These are phyloP conservation scores for Microbotryum lychnidis-dioicae DNA, from an alignment of 1,284 basidiomycete species.

Conservation along the genomic window DNA sequence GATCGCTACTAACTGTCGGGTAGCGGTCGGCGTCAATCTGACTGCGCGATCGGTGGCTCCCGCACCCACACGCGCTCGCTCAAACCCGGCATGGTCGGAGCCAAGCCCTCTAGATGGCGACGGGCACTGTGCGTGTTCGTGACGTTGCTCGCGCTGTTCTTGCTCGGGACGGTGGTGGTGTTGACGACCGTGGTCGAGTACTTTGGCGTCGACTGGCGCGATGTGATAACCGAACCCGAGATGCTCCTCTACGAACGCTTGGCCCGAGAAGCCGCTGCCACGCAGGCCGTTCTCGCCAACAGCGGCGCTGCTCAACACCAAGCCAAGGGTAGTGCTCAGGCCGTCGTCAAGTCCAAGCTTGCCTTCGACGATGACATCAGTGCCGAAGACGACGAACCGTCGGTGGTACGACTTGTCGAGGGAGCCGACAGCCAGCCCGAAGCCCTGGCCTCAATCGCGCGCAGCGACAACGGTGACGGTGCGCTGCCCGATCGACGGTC, in stretches of 20 bases:
- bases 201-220: slow-evolving; percentile 68
- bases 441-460: background rate
- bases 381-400: background rate
- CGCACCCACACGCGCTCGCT: too few relatives aligned
- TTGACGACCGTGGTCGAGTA: slow-evolving; percentile 85
- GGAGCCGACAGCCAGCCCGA: background rate
- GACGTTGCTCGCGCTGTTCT: slow-evolving; percentile 69
- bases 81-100: background rate
- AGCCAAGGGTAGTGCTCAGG: background rate
- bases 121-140: slow-evolving; percentile 57
- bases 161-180: slow-evolving; percentile 83
- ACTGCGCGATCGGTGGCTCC: too few relatives aligned
- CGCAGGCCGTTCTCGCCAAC: background rate
- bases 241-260: slow-evolving; percentile 44
- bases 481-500: slow-evolving; percentile 12
- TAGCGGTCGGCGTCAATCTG: too few relatives aligned
- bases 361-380: background rate
- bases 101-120: background rate
- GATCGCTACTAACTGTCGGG: too few relatives aligned
- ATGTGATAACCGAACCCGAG: slow-evolving; percentile 71
- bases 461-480: background rate
- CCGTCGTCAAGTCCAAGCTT: background rate
- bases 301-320: background rate
- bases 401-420: background rate
- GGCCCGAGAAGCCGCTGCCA: slow-evolving; percentile 13